phyloP scores from a whole-genome alignment of 2,329 filamentous ascomycete genomes.

The Claviceps digitariae region DNA sequence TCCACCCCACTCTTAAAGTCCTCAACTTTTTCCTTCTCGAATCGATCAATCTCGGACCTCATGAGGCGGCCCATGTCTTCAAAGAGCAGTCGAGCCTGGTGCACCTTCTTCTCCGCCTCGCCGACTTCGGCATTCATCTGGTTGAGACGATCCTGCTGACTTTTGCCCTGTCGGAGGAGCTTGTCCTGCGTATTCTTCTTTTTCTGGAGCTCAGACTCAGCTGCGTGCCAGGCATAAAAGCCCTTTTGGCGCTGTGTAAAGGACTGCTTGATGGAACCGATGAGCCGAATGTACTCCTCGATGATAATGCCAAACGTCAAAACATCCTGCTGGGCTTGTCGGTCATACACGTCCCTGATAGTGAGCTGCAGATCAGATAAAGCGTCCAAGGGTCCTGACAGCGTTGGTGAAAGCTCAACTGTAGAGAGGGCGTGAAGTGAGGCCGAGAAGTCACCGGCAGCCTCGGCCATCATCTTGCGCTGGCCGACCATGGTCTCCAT shows the following conservation, averaged over 20 bases:
- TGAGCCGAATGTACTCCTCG: conserved; percentile 93
- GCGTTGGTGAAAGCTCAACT: conserved; percentile 78
- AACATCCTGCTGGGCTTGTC: conserved; percentile 93
- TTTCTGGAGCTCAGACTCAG: conserved; percentile 83
- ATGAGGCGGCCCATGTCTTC: conserved; percentile 96
- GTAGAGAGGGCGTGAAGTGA: conserved; percentile 86
- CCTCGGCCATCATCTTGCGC: conserved; percentile 84
- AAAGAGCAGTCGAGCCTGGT: conserved; percentile 79
- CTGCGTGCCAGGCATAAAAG: conserved; percentile 85
- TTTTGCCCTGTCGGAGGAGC: conserved; percentile 84
- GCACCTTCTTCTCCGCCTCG: conserved; percentile 88
- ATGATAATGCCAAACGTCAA: conserved; percentile 94
- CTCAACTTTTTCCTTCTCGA: conserved; percentile 95
- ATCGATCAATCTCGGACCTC: conserved; percentile 80
- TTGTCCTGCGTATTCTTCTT: conserved; percentile 84
- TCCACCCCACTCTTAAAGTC: conserved; percentile 98
- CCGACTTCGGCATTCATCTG: conserved; percentile 85
- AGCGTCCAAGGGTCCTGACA: conserved; percentile 81
- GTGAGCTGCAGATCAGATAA: conserved; percentile 88
- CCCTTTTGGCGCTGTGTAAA: conserved; percentile 90
- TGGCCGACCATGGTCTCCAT: conserved; percentile 89
- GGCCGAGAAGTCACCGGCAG: conserved; percentile 82
- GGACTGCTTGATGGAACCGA: conserved; percentile 86
- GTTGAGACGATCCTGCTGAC: conserved; percentile 87
- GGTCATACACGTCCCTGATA: conserved; percentile 88